Base-by-base conservation (phyloP, 805 yeast species). In the Wilhelminamyces savonicus region DNA sequence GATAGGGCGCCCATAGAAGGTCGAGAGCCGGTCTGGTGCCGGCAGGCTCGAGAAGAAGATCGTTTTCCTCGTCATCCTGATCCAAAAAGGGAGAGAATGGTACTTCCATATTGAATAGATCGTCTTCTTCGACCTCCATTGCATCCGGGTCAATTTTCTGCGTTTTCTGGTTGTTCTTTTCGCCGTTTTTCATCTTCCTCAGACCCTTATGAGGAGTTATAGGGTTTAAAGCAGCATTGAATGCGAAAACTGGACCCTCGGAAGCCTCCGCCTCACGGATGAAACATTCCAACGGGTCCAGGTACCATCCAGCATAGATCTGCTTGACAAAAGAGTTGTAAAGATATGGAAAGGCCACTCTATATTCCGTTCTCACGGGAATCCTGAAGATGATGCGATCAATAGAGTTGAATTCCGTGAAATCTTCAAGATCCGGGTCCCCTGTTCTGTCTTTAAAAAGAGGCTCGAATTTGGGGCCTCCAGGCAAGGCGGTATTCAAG, bases 381-480 rank as follows among this genome's bases (percentile, higher is more conserved):
- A 62, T 62, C 36, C 99, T 69, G 56, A 84, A 81, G 14, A 92
- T 86, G 15, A 87, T 76, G 49, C 95, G 64, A 48, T 88, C 96
- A 23, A 90, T 71, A 7, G 95, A 74, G 46, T 88, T 88, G 59
- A 92, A 88, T 52, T 90, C 97, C 31, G 83, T 85, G 54, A 71
- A 82, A 50, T 88, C 97, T 36, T 82, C 90, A 16, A 54, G 52
- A 26, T 76, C 82, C 15, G 72, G 74, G 16, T 69, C 68, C 41
- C 77, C 77, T 22, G 66, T 61, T 28, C 50, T 51, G 30, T 80
- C 83, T 36, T 78, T 76, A 56, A 68, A 76, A 11, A 88, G 56
- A 0, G 95, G 95, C 57, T 88, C 97, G 55, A 87, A 92, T 50
- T 82, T 84, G 9, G 99, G 97, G 0, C 98, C 99, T 9, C 95